Evolutionary conservation across 1,139 yeast species (phyloP), one percentile per base, ranked within the genome.

Genomic region (Yamadazyma dushanensis): DNA sequence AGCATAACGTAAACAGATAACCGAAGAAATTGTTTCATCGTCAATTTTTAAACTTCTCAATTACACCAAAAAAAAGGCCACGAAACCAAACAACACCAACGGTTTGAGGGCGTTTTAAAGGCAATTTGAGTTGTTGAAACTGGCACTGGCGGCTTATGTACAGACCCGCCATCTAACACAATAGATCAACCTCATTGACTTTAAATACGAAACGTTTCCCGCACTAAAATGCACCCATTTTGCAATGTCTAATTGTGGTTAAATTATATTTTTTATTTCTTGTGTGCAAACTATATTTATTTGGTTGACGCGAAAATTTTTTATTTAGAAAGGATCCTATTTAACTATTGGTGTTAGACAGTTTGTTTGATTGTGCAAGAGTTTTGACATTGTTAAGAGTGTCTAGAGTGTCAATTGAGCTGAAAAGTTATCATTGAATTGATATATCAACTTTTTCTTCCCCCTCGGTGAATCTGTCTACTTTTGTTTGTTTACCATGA

Each of bases 401-500:
- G n/a, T n/a, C n/a, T n/a, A n/a, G n/a, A n/a, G n/a, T n/a, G n/a
- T n/a, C n/a, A n/a, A n/a, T n/a, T n/a, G n/a, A n/a, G n/a, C n/a
- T n/a, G n/a, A n/a, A n/a, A n/a, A n/a, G n/a, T n/a, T n/a, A n/a
- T n/a, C n/a, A n/a, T n/a, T n/a, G n/a, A n/a, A n/a, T n/a, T n/a
- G n/a, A n/a, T n/a, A n/a, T n/a, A n/a, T n/a, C n/a, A n/a, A n/a
- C n/a, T n/a, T n/a, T n/a, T n/a, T n/a, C n/a, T n/a, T n/a, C n/a
- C n/a, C n/a, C n/a, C n/a, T n/a, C n/a, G n/a, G n/a, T n/a, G n/a
- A n/a, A n/a, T n/a, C n/a, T n/a, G n/a, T n/a, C n/a, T n/a, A n/a
- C n/a, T n/a, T n/a, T n/a, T n/a, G n/a, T n/a, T 21, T 21, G n/a
- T 5, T 21, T 9, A 9, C 21, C 28, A 53, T 53, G 57, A 51